A percentile compares a stretch with the other conserved stretches of the same genome.
Evolutionary conservation across 2,329 filamentous ascomycete genomes (phyloP).

Genomic region (Grosmannia serpens): DNA sequence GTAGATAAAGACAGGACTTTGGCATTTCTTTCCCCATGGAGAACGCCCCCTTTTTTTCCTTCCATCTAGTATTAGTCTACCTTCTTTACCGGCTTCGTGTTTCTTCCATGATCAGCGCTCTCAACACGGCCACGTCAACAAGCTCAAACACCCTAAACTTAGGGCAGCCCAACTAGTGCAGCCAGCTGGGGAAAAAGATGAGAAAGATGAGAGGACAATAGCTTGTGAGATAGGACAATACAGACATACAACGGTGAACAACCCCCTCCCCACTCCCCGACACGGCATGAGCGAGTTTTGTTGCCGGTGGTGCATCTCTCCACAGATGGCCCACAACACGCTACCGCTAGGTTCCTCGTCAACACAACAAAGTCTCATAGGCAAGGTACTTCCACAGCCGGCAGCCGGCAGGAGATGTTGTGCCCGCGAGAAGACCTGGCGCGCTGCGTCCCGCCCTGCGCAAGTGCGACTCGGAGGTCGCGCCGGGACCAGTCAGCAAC

Average conservation of each 20-base stretch:
- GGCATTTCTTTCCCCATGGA: too few species aligned
- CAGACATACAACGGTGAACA: not conserved
- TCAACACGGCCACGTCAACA: not conserved
- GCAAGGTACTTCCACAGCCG: not conserved
- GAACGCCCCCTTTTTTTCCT: not conserved
- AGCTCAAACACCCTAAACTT: not conserved
- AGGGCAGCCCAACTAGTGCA: not conserved
- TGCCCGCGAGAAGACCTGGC: not conserved
- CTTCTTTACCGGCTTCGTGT: not conserved
- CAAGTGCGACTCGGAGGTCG: not conserved
- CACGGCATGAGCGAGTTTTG: not conserved
- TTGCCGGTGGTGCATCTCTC: not conserved
- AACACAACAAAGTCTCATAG: not conserved
- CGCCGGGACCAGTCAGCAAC: not conserved
- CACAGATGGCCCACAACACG: not conserved
- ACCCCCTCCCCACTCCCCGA: not conserved
- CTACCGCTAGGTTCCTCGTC: not conserved
- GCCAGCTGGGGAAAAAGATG: not conserved
- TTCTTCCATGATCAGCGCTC: not conserved
- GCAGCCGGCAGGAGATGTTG: not conserved
- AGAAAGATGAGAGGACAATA: not conserved
- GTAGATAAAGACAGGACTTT: too few species aligned
- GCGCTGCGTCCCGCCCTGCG: not conserved
- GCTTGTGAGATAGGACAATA: not conserved
- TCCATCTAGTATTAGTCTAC: not conserved